Evolutionary conservation across 2,329 filamentous ascomycete species (phyloP), one percentile per base, ranked within the genome.

Genomic region (Aspergillus hortae): DNA sequence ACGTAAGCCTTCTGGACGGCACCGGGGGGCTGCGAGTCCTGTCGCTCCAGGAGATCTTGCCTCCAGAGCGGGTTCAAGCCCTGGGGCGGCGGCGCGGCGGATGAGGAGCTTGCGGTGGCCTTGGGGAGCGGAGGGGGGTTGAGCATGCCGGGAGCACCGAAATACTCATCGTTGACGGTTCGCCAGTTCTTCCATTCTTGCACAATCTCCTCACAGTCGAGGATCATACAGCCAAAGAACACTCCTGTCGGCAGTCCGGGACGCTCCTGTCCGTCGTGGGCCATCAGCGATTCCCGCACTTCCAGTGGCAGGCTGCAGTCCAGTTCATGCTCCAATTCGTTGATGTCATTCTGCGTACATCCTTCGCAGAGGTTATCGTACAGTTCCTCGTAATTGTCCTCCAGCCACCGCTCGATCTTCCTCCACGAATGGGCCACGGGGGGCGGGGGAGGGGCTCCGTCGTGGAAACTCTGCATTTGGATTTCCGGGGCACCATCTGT

Each of bases 151-250:
- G 84, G 69, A 36, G 84, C 79, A 40, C 83, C 79, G 53, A 97
- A 80, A 69, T 89, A 96, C 67, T 96, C 90, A 53, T 92, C 85
- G 67, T 96, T 96, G 56, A 99, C 94, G 57, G 84, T 86, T 63
- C 90, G 86, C 94, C 94, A 99, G 67, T 96, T 95, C 64, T 89
- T 88, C 90, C 92, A 97, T 70, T 99, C 94, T 70, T 96, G 91
- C 19, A 96, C 87, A 61, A 99, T 96, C 68, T 99, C 94, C 72
- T 99, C 94, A 67, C 94, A 97, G 71, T 99, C 94, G 52, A 99
- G 83, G 57, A 99, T 76, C 94, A 99, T 99, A 68, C 85, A 88
- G 54, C 92, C 84, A 64, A 99, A 97, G 55, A 99, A 84, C 60
- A 97, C 88, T 57, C 94, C 94, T 0, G 92, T 96, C 1, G 94